phyloP scores from a whole-genome alignment of 495 filamentous ascomycete genomes.

The Penicillium canescens region DNA sequence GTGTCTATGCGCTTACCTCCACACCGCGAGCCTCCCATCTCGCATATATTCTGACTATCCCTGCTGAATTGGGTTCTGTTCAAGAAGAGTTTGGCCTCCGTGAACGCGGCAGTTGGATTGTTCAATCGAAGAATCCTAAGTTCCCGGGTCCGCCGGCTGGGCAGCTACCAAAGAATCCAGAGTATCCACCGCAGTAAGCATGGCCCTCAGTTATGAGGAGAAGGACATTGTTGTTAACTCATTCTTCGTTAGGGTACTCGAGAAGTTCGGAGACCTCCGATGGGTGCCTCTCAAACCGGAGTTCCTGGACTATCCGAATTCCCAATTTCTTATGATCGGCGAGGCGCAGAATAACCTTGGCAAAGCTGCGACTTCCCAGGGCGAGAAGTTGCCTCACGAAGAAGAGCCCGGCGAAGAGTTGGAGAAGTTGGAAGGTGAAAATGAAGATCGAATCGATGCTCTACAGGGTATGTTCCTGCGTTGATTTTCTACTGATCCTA shows the following conservation, averaged over 20 bases:
- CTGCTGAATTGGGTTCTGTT: conserved; percentile 65
- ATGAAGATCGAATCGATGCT: conserved; percentile 58
- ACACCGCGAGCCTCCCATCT: conserved; percentile 73
- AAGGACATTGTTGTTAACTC: neutral
- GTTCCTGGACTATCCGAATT: conserved; percentile 74
- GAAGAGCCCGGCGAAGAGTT: conserved; percentile 61
- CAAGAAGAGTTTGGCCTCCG: conserved; percentile 76
- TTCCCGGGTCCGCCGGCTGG: conserved; percentile 63
- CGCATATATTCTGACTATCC: conserved; percentile 82
- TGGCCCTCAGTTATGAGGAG: neutral
- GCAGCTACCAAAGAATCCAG: conserved; percentile 61
- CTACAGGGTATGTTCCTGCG: conserved; percentile 44
- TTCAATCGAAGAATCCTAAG: conserved; percentile 80
- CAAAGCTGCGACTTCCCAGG: conserved; percentile 62
- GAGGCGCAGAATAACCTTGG: conserved; percentile 60
- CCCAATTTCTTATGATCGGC: conserved; percentile 83
- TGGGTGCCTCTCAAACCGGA: conserved; percentile 77
- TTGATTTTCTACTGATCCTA: neutral
- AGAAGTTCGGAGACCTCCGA: conserved; percentile 71
- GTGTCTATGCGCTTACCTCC: conserved; percentile 80
- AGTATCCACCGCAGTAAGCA: conserved; percentile 72
- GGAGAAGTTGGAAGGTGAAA: conserved; percentile 61
- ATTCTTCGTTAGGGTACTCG: conserved; percentile 49
- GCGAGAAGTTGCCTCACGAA: conserved; percentile 58
- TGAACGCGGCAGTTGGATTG: conserved; percentile 72